Conservation (phyloP, 257 asterid genomes). For the Eustoma russellianum region DNA sequence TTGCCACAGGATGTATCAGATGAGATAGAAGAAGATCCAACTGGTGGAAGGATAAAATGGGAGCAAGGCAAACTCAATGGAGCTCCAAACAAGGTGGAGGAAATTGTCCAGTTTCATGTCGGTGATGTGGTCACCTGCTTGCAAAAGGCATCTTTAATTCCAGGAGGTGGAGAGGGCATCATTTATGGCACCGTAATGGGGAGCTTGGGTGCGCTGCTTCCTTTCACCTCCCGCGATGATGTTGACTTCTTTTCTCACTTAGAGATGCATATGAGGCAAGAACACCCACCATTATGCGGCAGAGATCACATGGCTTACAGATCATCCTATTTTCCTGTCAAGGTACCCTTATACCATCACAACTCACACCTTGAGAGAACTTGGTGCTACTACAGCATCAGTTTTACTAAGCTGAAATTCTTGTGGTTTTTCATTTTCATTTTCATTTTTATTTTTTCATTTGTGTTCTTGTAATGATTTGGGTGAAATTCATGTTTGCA, state of each 20-base stretch:
- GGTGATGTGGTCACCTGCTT: conserved; percentile 87
- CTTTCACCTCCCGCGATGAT: conserved; percentile 90
- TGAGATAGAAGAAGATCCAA: conserved; percentile 98
- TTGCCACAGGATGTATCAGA: conserved; percentile 94
- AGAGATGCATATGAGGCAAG: conserved; percentile 99
- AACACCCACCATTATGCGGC: conserved; percentile 94
- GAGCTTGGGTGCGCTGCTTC: conserved; percentile 88
- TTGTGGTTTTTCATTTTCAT: too few species aligned
- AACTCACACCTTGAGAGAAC: too few species aligned
- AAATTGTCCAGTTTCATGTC: conserved; percentile 88
- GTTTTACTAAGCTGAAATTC: too few species aligned
- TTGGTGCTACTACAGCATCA: too few species aligned
- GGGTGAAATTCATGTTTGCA: conserved; percentile 18
- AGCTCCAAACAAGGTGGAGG: conserved; percentile 97
- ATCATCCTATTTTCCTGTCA: conserved; percentile 91
- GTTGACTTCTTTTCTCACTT: conserved; percentile 95
- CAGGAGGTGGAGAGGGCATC: conserved; percentile 95
- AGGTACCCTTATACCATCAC: conserved; percentile 33
- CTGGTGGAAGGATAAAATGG: conserved; percentile 99
- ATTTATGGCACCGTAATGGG: conserved; percentile 95
- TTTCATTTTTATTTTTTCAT: too few species aligned
- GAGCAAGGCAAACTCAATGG: conserved; percentile 98
- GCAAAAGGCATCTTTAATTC: conserved; percentile 89
- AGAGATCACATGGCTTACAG: conserved; percentile 99
- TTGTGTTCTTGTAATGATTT: not conserved